These are phyloP conservation scores for Westerdykella ornata DNA, from an alignment of 2,329 filamentous ascomycete species.

Conservation along the genomic window DNA sequence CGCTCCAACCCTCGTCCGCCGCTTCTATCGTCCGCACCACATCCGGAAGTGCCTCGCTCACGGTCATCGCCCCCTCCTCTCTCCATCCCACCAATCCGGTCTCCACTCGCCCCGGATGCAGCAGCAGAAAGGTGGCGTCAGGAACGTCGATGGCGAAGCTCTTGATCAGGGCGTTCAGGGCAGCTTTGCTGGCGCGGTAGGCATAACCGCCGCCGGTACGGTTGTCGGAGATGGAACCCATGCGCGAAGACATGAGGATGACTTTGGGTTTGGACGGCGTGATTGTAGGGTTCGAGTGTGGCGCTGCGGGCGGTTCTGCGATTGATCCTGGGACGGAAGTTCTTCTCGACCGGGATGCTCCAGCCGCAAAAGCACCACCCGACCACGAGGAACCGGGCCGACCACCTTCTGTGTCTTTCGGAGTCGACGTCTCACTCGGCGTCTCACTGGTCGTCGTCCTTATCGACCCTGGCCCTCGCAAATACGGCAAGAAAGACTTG, in stretches of 20 bases:
- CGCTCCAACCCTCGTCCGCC: slow-evolving; percentile 30
- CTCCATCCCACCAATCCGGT: slow-evolving; percentile 40
- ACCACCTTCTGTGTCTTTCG: too few relatives aligned
- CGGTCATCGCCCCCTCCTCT: slow-evolving; percentile 42
- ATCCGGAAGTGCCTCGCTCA: slow-evolving; percentile 38
- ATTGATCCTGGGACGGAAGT: neutral
- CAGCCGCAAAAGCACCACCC: too few relatives aligned
- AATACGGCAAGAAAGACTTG: slow-evolving; percentile 32
- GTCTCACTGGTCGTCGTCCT: neutral
- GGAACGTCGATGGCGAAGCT: slow-evolving; percentile 42
- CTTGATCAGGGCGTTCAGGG: slow-evolving; percentile 42
- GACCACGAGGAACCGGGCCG: too few relatives aligned
- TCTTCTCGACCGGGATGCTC: neutral
- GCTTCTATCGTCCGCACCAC: slow-evolving; percentile 36
- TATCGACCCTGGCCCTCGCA: slow-evolving; percentile 9
- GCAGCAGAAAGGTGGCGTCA: slow-evolving; percentile 37
- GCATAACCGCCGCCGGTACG: slow-evolving; percentile 40
- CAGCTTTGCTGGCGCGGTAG: slow-evolving; percentile 44
- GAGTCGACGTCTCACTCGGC: neutral
- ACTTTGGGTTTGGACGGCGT: slow-evolving; percentile 23
- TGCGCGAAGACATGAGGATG: slow-evolving; percentile 41
- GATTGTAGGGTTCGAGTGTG: neutral
- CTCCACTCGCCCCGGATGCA: slow-evolving; percentile 45
- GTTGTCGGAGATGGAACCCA: slow-evolving; percentile 42
- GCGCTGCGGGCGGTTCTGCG: neutral